phyloP scores from a whole-genome alignment of 2,329 filamentous ascomycete genomes.

The Sporothrix globosa region DNA sequence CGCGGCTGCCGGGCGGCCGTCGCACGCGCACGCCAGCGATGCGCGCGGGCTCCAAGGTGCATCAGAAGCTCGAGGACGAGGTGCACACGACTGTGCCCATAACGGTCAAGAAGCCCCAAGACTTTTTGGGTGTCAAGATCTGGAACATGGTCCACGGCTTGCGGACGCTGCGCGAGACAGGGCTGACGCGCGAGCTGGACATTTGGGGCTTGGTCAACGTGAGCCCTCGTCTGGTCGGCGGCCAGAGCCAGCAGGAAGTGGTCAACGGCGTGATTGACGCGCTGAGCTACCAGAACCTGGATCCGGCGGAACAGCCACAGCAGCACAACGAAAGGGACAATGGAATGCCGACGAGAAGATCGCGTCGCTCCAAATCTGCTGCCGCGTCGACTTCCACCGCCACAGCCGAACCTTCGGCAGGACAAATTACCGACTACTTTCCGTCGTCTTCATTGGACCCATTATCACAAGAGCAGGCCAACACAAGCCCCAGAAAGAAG shows the following conservation, averaged over 20 bases:
- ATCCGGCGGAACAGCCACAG: constrained; percentile 47
- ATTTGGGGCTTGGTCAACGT: constrained; percentile 79
- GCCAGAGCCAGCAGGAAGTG: constrained; percentile 54
- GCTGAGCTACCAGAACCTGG: constrained; percentile 75
- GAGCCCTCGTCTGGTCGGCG: too few species aligned
- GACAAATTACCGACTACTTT: constrained; percentile 37
- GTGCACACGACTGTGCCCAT: constrained; percentile 78
- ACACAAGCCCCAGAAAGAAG: background rate
- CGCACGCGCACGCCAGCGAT: constrained; percentile 80
- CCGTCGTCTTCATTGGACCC: constrained; percentile 13
- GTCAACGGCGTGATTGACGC: constrained; percentile 91
- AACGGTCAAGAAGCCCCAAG: constrained; percentile 73
- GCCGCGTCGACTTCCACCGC: background rate
- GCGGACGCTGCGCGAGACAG: constrained; percentile 69
- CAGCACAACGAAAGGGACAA: background rate
- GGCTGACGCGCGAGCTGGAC: constrained; percentile 74
- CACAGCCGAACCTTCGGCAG: constrained; percentile 25
- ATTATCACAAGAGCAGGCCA: background rate
- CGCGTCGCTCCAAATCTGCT: background rate
- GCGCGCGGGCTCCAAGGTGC: constrained; percentile 77
- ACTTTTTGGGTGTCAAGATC: constrained; percentile 76
- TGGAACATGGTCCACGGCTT: constrained; percentile 93
- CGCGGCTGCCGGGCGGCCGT: constrained; percentile 68
- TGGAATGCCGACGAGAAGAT: too few species aligned
- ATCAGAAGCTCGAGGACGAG: constrained; percentile 82